phyloP scores from a whole-genome alignment of 2,329 filamentous ascomycete species.

The Fusarium tupiense region DNA sequence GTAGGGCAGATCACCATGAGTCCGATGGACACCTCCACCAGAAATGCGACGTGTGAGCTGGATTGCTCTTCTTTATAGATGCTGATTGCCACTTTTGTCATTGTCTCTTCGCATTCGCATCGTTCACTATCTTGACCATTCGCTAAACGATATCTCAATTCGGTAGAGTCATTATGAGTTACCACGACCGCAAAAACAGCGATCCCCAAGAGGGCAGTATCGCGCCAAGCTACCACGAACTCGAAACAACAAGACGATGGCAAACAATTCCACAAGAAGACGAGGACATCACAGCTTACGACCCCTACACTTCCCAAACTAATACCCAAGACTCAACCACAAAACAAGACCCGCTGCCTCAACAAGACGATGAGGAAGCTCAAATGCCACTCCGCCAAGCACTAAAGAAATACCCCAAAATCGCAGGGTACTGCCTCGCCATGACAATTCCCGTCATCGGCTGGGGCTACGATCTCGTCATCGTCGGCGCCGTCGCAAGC shows the following conservation, averaged over 20 bases:
- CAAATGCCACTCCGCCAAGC: conserved; percentile 41
- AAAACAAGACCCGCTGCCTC: background rate
- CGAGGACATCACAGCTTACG: background rate
- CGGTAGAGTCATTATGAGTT: background rate
- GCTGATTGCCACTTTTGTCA: background rate
- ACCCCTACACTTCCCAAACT: conserved; percentile 3
- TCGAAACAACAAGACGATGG: conserved; percentile 13
- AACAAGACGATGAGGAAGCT: conserved; percentile 10
- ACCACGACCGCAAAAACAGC: background rate
- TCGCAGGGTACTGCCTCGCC: conserved; percentile 40
- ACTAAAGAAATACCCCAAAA: conserved; percentile 41
- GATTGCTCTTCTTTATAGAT: background rate
- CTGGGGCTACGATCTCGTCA: conserved; percentile 45
- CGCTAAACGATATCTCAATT: background rate
- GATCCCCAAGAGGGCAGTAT: conserved; percentile 7
- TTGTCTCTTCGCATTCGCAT: background rate
- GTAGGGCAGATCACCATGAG: conserved; percentile 5
- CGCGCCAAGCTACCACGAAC: conserved; percentile 12
- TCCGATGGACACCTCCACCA: conserved; percentile 3
- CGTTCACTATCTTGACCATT: too few relatives aligned
- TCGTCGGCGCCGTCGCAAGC: conserved; percentile 43
- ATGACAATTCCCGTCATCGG: conserved; percentile 43
- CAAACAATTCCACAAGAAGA: conserved; percentile 11
- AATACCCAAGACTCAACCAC: background rate
- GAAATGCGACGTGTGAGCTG: background rate